Base-by-base conservation (phyloP, 805 yeast genomes). In the Phaffomyces antillensis region DNA sequence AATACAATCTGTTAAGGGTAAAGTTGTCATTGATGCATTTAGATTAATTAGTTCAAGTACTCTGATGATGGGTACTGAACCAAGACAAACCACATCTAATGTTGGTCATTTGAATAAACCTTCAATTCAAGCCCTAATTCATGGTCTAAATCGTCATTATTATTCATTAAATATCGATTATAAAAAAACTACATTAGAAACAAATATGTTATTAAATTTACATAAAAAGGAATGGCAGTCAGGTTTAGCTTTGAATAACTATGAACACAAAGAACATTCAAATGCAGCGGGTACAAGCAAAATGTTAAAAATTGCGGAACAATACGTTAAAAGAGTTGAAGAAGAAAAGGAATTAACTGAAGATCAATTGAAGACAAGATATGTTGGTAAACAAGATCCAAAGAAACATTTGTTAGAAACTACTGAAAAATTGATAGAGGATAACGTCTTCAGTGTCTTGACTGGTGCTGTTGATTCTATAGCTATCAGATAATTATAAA, bases 321-420 rank as follows among this genome's bases (percentile, higher is more conserved):
- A 81, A 54, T 93, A 93, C 65, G 87, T 91, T 33, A 83, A 83
- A 61, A 79, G 98, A 61, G 90, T 95, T 42, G 77, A 83, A 54
- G 98, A 95, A 66, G 99, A 93, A 64, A 85, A 84, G 62, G 96
- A 86, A 52, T 71, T 93, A 53, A 71, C 80, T 39, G 95, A 86
- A 58, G 96, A 87, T 36, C 93, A 90, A 65, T 76, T 91, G 55
- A 88, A 87, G 66, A 91, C 96, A 8, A 81, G 99, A 62, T 95
- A 91, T 60, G 97, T 93, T 33, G 99, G 99, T 56, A 90, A 88
- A 63, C 97, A 91, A 67, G 99, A 93, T 66, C 99, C 99, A 36
- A 93, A 95, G 79, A 93, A 91, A 71, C 99, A 93, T 70, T 73
- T 93, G 57, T 76, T 83, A 40, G 96, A 87, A 51, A 86, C 95